Evolutionary conservation across 2,329 filamentous ascomycete genomes (phyloP).

Genomic region (Fusarium sp.): DNA sequence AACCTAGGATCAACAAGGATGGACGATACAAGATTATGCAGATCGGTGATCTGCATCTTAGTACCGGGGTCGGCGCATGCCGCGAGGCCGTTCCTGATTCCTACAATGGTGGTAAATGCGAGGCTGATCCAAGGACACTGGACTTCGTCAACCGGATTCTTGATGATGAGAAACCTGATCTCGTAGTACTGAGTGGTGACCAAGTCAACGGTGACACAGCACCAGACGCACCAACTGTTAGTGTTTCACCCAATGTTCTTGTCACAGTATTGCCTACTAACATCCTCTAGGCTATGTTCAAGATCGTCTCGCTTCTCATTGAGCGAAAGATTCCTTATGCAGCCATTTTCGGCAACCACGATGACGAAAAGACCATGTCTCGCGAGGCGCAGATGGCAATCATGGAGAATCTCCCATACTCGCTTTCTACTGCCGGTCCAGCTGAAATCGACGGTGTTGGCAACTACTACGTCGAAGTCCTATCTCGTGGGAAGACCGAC

Average conservation of each 20-base stretch:
- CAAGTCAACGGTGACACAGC: slow-evolving; percentile 95
- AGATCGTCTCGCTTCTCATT: slow-evolving; percentile 85
- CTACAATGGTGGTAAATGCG: slow-evolving; percentile 80
- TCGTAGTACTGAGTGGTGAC: slow-evolving; percentile 92
- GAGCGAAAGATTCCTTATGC: slow-evolving; percentile 92
- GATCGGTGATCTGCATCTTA: slow-evolving; percentile 91
- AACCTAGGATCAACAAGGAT: slow-evolving; percentile 83
- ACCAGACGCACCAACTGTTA: slow-evolving; percentile 86
- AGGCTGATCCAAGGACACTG: slow-evolving; percentile 90
- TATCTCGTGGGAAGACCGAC: slow-evolving; percentile 79
- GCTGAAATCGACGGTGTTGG: slow-evolving; percentile 88
- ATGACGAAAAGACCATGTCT: slow-evolving; percentile 86
- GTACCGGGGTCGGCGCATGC: slow-evolving; percentile 87
- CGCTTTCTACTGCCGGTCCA: slow-evolving; percentile 85
- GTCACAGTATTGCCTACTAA: slow-evolving; percentile 20
- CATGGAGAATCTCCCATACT: slow-evolving; percentile 88
- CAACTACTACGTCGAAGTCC: slow-evolving; percentile 93
- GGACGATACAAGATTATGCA: slow-evolving; percentile 98
- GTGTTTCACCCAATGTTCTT: slow-evolving; percentile 40
- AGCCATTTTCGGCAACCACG: slow-evolving; percentile 96
- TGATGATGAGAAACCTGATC: slow-evolving; percentile 92
- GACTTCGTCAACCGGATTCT: slow-evolving; percentile 87
- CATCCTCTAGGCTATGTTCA: slow-evolving; percentile 79
- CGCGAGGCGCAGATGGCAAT: slow-evolving; percentile 85
- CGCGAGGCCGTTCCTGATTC: slow-evolving; percentile 84